Base-by-base conservation (phyloP, 2,329 filamentous ascomycete genomes). In the Clarireedia monteithiana region DNA sequence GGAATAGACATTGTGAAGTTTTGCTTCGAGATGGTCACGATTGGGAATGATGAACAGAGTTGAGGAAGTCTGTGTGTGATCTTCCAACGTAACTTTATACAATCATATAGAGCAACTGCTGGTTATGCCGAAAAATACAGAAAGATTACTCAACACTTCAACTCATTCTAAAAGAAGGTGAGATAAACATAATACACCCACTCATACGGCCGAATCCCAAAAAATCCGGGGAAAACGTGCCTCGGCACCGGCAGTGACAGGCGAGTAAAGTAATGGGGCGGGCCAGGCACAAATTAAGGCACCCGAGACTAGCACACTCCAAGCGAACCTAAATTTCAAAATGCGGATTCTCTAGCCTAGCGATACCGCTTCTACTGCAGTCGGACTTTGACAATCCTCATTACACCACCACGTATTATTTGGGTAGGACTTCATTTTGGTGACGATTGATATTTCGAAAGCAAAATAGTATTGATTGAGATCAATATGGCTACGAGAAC, bases 401-500 rank as follows among this genome's bases (percentile, higher is more conserved):
- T 24, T 24, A 1, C 44, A 47, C 26, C 24, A 10, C 10, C 38
- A 40, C 38, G 10, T 15, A 24, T n/a, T 38, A 5, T 49, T 38
- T 50, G 38, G 24, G 20, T 45, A 38, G 45, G 26, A 54, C 14
- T n/a, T 1, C 14, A 42, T n/a, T 42, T n/a, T 42, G 24, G 15
- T 23, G 15, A 40, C 24, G 17, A 34, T 17, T 20, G 1, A 23
- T 12, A 34, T 26, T 17, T 38, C 6, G 0, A 15, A 24, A 44
- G 17, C 26, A 38, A 23, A 36, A 39, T 15, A 36, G 14, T n/a
- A 27, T 44, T 36, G 5, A 27, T 38, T 20, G 17, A 17, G 17
- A 17, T 15, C 50, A 59, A 46, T 36, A 88, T 90, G 82, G 78
- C 82, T 65, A 82, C 80, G 65, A 83, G 79, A 66, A 83, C 84